These are phyloP conservation scores for Podaxis sp. DNA, from an alignment of 768 basidiomycete species.

Conservation along the genomic window DNA sequence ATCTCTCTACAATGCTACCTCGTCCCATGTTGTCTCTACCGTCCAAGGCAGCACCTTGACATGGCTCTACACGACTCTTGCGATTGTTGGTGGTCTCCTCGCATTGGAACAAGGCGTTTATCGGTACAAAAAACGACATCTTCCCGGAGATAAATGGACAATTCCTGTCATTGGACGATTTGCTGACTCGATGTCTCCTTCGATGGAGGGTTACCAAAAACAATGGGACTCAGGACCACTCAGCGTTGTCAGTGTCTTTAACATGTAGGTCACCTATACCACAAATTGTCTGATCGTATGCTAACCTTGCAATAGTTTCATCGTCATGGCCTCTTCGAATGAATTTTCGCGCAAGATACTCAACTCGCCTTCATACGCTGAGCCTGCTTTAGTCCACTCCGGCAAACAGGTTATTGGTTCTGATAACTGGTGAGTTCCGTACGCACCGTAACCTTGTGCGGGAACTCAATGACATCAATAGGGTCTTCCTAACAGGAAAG, in stretches of 20 bases:
- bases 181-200: constrained; percentile 86
- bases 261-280: constrained; percentile 65
- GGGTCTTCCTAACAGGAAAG: constrained; percentile 98
- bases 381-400: constrained; percentile 91
- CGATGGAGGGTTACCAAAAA: constrained; percentile 86
- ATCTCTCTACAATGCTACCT: constrained; percentile 45
- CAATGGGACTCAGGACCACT: constrained; percentile 92
- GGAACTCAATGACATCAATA: constrained; percentile 25
- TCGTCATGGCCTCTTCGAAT: constrained; percentile 96
- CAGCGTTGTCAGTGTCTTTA: constrained; percentile 92
- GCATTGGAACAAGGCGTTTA: constrained; percentile 87
- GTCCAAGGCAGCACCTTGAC: constrained; percentile 31
- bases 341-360: constrained; percentile 93
- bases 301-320: constrained; percentile 62
- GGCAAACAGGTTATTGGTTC: constrained; percentile 83
- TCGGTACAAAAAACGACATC: constrained; percentile 81
- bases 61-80: constrained; percentile 71
- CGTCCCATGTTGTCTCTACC: constrained; percentile 43
- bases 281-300: background rate
- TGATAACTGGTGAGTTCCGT: constrained; percentile 73
- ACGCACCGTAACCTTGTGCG: background rate
- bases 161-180: constrained; percentile 99
- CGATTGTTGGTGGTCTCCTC: constrained; percentile 72
- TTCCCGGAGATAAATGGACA: constrained; percentile 89
- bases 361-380: constrained; percentile 89